These are phyloP conservation scores for Backusella sp. DNA, from an alignment of 192 early-diverging fungal genomes.

Conservation along the genomic window DNA sequence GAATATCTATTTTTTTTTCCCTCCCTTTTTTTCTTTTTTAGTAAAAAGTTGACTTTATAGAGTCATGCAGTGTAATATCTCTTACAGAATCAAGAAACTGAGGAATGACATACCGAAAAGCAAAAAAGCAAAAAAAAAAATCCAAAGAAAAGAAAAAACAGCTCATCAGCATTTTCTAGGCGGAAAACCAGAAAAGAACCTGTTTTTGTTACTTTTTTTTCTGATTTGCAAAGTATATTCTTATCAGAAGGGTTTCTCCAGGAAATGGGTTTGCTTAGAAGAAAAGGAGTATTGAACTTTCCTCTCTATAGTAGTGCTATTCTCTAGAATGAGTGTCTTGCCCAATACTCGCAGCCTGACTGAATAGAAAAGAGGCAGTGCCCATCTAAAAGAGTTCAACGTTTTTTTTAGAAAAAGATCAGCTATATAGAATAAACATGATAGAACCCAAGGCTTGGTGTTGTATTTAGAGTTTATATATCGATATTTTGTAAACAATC, in stretches of 20 bases:
- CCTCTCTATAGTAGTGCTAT: not conserved
- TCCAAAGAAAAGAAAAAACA: not conserved
- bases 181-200: not conserved
- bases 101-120: not conserved
- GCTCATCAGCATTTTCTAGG: not conserved
- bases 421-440: not conserved
- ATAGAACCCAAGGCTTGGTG: not conserved
- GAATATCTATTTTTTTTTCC: not conserved
- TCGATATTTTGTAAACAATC: not conserved
- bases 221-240: not conserved
- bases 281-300: not conserved
- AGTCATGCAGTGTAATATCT: not conserved
- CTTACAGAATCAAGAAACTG: not conserved
- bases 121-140: not conserved
- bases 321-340: not conserved
- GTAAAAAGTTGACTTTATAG: slow-evolving; percentile 1
- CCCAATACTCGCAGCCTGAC: not conserved
- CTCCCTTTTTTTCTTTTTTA: not conserved
- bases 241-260: not conserved
- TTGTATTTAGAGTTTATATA: not conserved
- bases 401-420: not conserved
- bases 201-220: not conserved
- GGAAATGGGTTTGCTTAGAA: not conserved
- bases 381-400: not conserved
- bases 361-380: not conserved